A percentile compares a stretch with the other conserved stretches of the same genome.
Evolutionary conservation across 352 stramenopile species (phyloP).

Genomic region (Globisporangium paddicum): DNA sequence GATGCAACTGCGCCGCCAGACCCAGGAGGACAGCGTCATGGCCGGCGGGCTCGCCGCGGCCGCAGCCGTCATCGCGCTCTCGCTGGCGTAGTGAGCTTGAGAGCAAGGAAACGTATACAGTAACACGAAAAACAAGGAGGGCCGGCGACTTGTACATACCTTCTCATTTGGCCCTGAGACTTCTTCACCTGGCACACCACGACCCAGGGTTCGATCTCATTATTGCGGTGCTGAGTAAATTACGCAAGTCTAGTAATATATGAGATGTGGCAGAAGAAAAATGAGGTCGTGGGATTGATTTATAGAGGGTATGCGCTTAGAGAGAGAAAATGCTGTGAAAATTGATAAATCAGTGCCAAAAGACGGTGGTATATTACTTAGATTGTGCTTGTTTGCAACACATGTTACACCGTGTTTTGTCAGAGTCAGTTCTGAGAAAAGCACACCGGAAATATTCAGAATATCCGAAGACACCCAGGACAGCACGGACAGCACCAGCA

Average conservation of each 20-base stretch:
- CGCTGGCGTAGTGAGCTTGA: neutral
- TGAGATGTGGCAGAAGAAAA: too few relatives aligned
- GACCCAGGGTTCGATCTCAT: too few relatives aligned
- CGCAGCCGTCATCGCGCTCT: slow-evolving; percentile 18
- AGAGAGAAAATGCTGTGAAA: neutral
- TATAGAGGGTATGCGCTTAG: neutral
- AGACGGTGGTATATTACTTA: neutral
- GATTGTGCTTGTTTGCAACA: too few relatives aligned
- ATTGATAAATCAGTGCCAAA: slow-evolving; percentile 11
- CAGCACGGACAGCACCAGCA: too few relatives aligned
- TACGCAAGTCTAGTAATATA: too few relatives aligned
- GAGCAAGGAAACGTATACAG: too few relatives aligned
- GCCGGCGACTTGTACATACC: too few relatives aligned
- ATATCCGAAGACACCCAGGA: too few relatives aligned
- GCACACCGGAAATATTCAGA: too few relatives aligned
- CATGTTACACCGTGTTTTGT: neutral
- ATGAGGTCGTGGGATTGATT: neutral
- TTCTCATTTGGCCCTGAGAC: too few relatives aligned
- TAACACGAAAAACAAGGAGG: neutral
- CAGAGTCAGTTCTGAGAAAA: neutral
- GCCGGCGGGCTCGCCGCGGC: slow-evolving; percentile 19
- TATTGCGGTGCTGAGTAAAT: too few relatives aligned
- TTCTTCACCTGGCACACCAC: too few relatives aligned
- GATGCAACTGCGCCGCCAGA: slow-evolving; percentile 20
- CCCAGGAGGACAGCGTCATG: slow-evolving; percentile 17